phyloP scores from a whole-genome alignment of 1,284 basidiomycete species.

The Pseudozyma hubeiensis region DNA sequence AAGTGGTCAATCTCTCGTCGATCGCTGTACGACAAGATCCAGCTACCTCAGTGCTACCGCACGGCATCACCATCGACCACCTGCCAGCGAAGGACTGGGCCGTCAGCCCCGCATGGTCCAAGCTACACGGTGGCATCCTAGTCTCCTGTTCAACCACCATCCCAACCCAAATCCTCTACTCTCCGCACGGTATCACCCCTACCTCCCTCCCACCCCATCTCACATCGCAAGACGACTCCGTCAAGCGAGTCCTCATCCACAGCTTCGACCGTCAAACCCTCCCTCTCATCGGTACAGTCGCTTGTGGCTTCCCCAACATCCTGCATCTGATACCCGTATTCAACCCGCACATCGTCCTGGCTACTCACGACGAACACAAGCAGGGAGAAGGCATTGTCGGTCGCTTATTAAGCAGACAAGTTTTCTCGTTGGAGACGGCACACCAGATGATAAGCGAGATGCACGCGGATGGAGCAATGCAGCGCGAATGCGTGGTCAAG shows the following conservation, averaged over 20 bases:
- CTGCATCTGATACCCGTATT: slow-evolving; percentile 19
- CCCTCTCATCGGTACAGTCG: slow-evolving; percentile 33
- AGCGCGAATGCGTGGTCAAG: slow-evolving; percentile 1
- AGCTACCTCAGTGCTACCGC: slow-evolving; percentile 1
- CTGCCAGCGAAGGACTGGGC: slow-evolving; percentile 40
- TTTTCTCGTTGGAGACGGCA: slow-evolving; percentile 10
- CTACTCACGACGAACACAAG: slow-evolving; percentile 49
- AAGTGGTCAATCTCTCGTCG: slow-evolving; percentile 23
- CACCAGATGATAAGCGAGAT: not conserved
- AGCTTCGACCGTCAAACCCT: slow-evolving; percentile 46
- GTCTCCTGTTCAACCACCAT: slow-evolving; percentile 7
- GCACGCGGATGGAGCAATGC: not conserved
- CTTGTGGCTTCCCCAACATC: slow-evolving; percentile 41
- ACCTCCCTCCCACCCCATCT: slow-evolving; percentile 18
- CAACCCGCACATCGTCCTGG: slow-evolving; percentile 20
- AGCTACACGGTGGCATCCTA: slow-evolving; percentile 36
- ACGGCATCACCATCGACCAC: slow-evolving; percentile 19
- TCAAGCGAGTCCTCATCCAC: slow-evolving; percentile 27
- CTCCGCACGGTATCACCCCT: slow-evolving; percentile 41
- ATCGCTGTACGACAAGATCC: slow-evolving; percentile 10
- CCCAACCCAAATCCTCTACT: slow-evolving; percentile 22
- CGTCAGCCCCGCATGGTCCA: slow-evolving; percentile 29
- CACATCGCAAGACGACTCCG: not conserved
- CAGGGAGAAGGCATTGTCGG: slow-evolving; percentile 34
- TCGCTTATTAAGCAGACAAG: slow-evolving; percentile 13